phyloP scores from a whole-genome alignment of 1,284 basidiomycete genomes.

The Sporisorium sorghi region DNA sequence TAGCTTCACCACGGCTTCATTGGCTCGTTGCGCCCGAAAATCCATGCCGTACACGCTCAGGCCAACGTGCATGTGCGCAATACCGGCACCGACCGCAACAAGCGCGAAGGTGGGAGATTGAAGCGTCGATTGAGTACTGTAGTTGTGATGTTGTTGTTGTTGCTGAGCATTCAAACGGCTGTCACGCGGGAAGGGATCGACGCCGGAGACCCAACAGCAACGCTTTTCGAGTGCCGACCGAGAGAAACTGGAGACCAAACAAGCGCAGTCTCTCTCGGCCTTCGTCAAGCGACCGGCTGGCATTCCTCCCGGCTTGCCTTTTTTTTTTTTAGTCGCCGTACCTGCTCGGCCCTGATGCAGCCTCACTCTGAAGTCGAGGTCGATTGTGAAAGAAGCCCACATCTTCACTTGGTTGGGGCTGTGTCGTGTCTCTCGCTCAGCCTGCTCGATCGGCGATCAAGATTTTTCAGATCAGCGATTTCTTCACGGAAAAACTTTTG shows the following conservation, averaged over 20 bases:
- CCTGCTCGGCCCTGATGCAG: neutral
- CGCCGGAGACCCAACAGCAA: neutral
- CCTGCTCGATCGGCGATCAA: neutral
- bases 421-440: neutral
- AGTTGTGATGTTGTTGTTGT: no score
- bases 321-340: neutral
- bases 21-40: no score
- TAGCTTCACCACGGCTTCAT: no score
- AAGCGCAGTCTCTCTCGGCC: neutral
- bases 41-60: no score
- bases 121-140: no score
- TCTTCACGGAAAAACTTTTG: no score
- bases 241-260: no score
- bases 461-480: neutral
- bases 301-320: neutral
- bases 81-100: neutral
- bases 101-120: neutral
- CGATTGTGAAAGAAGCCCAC: no score
- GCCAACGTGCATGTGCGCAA: neutral
- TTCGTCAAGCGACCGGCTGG: slow-evolving; percentile 10
- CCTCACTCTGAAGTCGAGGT: no score
- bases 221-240: neutral
- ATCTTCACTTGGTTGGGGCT: no score
- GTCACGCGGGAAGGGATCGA: neutral
- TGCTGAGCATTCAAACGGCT: neutral